Evolutionary conservation across 805 yeast genomes (phyloP), one percentile per base, ranked within the genome.

Genomic region (Starmerella gropengiesseri): DNA sequence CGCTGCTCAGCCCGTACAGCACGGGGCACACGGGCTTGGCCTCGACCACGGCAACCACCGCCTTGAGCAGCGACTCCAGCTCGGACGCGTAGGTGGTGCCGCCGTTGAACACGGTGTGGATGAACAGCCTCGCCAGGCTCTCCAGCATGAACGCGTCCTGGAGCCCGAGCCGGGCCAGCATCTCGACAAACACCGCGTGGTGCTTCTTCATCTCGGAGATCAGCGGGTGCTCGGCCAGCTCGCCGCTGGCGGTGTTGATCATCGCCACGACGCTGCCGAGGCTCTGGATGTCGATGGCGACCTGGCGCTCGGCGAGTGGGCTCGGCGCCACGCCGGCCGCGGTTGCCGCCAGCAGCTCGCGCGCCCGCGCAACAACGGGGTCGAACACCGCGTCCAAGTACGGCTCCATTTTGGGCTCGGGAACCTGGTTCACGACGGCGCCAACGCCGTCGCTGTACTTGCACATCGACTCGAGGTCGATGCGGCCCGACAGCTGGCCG

Each of bases 361-460:
- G 69, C 39, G 82, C 70, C 7, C 76, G 70, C 34, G 69, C 68
- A 42, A 78, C 70, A 39, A 83, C 61, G 8, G 81, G 66, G 55
- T 83, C 94, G 47, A 85, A 68, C 42, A 77, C 75, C 54, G 83
- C 89, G 1, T 91, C 87, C 41, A 81, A 70, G 21, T 67, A 61
- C 6, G 64, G 60, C 32, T 64, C 63, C 12, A 66, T 43, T 12
- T 63, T 65, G 31, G 69, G 73, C 14, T 37, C 45, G 43, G 55
- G 60, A 50, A 63, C 47, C 36, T 45, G 37, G 47, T 50, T 28
- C 38, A 91, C 69, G 32, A 91, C 81, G 50, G 85, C 83, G 5
- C 93, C 87, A 46, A 91, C 69, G 28, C 97, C 98, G 59, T 87
- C 94, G 14, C 87, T 77, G 37, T 87, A 72, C 57, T 87, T 94